Base-by-base conservation (phyloP, 2,329 filamentous ascomycete species). In the Colletotrichum phormii region DNA sequence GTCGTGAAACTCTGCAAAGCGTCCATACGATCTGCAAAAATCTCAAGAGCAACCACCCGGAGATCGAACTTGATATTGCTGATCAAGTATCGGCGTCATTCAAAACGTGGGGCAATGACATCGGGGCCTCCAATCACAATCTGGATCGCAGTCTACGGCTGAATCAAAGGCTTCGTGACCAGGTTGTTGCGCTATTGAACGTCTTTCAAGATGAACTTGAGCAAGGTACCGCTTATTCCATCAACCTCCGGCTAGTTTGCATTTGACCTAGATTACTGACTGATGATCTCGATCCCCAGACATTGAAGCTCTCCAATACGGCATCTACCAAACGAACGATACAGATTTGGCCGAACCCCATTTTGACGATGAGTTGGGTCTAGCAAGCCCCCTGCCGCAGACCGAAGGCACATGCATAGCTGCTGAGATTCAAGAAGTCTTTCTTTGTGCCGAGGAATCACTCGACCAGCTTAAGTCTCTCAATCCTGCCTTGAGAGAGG, bases 131-230 rank as follows among this genome's bases (percentile, higher is more conserved):
- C n/a, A 35, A 4, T 11, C 31, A 57, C 12, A n/a, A 11, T 22
- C 18, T 69, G 59, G 66, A 69, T 5, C 66, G 59, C 24, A 64
- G 42, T 7, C 57, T 69, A 2, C 66, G 66, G 46, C 29, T 69
- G n/a, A 62, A 60, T 3, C 18, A 29, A 24, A 51, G 24, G 12
- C 53, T 69, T 26, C 59, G 51, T 4, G n/a, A 54, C 4, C 59
- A 57, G 6, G 61, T 53, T 15, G n/a, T 69, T n/a, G 51, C 12
- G 2, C 49, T 69, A 22, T 24, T 69, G 15, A 18, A 8, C 0
- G 66, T 24, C 26, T 46, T 69, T 8, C 59, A 49, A 6, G 37
- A 63, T 42, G 59, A 62, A 11, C 18, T 69, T 9, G 31, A 69
- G 12, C 18, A 46, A 57, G 58, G 66, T 58, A 42, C 37, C 13